phyloP scores from a whole-genome alignment of 768 basidiomycete species.

The Russula dissimulans region DNA sequence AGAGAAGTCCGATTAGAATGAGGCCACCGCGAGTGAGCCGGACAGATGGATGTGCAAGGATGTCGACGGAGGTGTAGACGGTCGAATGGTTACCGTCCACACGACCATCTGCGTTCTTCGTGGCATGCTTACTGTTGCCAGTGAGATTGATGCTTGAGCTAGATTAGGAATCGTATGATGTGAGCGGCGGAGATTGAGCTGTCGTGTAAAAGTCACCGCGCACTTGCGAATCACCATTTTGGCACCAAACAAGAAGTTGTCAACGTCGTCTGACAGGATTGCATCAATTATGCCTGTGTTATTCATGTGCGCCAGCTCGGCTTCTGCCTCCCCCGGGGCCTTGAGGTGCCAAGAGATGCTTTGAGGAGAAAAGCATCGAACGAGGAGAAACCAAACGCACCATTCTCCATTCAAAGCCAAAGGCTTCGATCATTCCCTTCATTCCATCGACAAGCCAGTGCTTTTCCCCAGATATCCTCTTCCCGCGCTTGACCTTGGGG shows the following conservation, averaged over 20 bases:
- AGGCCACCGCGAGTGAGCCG: conserved; percentile 55
- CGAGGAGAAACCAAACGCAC: conserved; percentile 29
- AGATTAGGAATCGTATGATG: neutral
- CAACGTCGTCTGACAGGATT: conserved; percentile 87
- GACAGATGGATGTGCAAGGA: conserved; percentile 39
- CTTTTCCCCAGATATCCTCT: conserved; percentile 50
- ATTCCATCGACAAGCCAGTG: conserved; percentile 66
- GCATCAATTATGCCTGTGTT: conserved; percentile 76
- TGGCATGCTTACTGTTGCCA: conserved; percentile 57
- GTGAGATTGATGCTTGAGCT: conserved; percentile 66
- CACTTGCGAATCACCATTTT: conserved; percentile 78
- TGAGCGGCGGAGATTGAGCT: neutral
- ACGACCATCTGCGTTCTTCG: conserved; percentile 55
- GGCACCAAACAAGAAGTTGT: conserved; percentile 87
- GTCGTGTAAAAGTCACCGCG: conserved; percentile 12
- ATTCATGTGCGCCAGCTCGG: conserved; percentile 84
- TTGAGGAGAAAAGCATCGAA: conserved; percentile 18
- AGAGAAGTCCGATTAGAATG: conserved; percentile 74
- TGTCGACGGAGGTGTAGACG: conserved; percentile 31
- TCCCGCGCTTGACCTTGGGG: conserved; percentile 72
- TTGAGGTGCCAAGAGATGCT: conserved; percentile 29
- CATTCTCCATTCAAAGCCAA: conserved; percentile 71
- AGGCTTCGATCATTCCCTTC: conserved; percentile 70
- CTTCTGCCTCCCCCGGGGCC: conserved; percentile 94
- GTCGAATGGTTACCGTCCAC: conserved; percentile 64